Percentiles rank a stretch among this genome's conserved stretches.
phyloP scores from a whole-genome alignment of 306 rosid genomes.

The Prunus campanulata region DNA sequence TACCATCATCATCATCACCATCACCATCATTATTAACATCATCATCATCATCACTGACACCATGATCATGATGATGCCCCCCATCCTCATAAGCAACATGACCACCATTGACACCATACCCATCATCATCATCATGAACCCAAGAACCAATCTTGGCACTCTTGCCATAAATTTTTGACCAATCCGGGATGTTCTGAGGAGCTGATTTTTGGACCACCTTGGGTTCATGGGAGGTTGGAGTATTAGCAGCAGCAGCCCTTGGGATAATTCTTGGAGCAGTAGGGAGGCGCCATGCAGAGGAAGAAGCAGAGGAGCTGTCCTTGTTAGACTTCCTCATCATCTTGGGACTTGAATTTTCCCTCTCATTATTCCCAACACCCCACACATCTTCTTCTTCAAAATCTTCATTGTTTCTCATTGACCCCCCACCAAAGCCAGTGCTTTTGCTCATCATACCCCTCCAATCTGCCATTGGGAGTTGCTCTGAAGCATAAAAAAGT shows the following conservation, averaged over 20 bases:
- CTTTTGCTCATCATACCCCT: slow-evolving; percentile 29
- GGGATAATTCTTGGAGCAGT: slow-evolving; percentile 53
- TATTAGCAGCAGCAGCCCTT: slow-evolving; percentile 25
- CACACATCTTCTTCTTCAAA: slow-evolving; percentile 67
- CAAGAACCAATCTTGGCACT: slow-evolving; percentile 30
- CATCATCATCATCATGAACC: slow-evolving; percentile 8
- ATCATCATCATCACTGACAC: not conserved
- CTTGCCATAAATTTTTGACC: slow-evolving; percentile 81
- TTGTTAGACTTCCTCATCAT: slow-evolving; percentile 23
- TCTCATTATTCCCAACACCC: slow-evolving; percentile 34
- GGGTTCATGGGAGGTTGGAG: slow-evolving; percentile 28
- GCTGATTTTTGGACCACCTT: slow-evolving; percentile 49
- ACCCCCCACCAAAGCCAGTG: slow-evolving; percentile 30
- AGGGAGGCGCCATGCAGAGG: slow-evolving; percentile 50
- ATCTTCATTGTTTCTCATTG: slow-evolving; percentile 32
- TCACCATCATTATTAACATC: slow-evolving; percentile 3
- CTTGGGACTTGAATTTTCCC: slow-evolving; percentile 26
- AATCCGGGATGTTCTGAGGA: slow-evolving; percentile 76
- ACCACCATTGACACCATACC: slow-evolving; percentile 4
- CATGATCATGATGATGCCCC: not conserved
- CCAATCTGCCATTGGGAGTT: slow-evolving; percentile 56
- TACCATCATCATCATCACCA: slow-evolving; percentile 41
- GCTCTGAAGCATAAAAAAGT: slow-evolving; percentile 18
- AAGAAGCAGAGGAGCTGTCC: slow-evolving; percentile 12
- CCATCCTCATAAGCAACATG: slow-evolving; percentile 3